Base-by-base conservation (phyloP, 176 grass and related monocot species). In the maize (Zea mays) region DNA sequence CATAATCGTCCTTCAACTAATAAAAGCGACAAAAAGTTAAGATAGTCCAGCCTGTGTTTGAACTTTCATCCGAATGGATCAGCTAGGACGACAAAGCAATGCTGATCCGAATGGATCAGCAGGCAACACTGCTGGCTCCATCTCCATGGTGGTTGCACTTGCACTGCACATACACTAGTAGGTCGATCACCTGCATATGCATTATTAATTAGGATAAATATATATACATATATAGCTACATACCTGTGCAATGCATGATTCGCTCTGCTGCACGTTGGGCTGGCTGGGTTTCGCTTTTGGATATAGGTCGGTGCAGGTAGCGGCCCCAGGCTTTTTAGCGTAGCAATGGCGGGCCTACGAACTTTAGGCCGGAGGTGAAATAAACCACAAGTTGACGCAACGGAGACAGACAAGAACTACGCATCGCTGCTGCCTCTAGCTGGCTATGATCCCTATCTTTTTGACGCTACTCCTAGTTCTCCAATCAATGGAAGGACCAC, bases 221-320 rank as follows among this genome's bases (percentile, higher is more conserved):
- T 27, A 27, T 27, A 27, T 27, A n/a, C n/a, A n/a, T n/a, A n/a
- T n/a, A n/a, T n/a, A n/a, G n/a, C n/a, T n/a, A n/a, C n/a, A n/a
- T n/a, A 27, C 74, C 71, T 62, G 44, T 39, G 55, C 46, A 37
- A 57, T 63, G 52, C 57, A 14, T 39, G 49, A 48, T 78, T 27
- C 27, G 27, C 27, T 58, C 71, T 54, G 47, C 54, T 44, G 77
- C 87, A 85, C 52, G 79, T 74, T 89, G 76, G 27, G 76, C 75
- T 84, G 46, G 76, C 75, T 79, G 19, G 61, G 15, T 68, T 45
- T 70, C 5, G 70, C 76, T 78, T 89, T 89, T 58, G 67, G 52
- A 62, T 82, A 55, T 80, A 68, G 87, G 79, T 82, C 74, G 87
- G 79, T 86, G 79, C 27, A 27, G 27, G 61, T 74, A 82, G 78